Evolutionary conservation across 1,139 yeast species (phyloP).

Genomic region (Hemisphaericaspora xylofermentans): DNA sequence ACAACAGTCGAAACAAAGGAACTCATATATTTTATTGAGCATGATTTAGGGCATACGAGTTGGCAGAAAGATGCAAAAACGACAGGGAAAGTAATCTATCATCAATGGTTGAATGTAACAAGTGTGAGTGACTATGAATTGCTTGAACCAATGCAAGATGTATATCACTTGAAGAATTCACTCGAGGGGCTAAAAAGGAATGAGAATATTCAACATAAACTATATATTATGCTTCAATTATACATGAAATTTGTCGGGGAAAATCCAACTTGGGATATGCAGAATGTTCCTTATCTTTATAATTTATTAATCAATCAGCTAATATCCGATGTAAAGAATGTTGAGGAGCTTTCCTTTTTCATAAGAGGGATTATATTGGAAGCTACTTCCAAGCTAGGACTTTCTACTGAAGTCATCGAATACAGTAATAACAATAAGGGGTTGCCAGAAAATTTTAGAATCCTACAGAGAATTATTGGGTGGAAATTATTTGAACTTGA

Average conservation of each 20-base stretch:
- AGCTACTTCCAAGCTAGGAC: conserved; percentile 20
- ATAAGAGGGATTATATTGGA: conserved; percentile 27
- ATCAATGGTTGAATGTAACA: conserved; percentile 10
- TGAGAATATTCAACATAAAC: conserved; percentile 8
- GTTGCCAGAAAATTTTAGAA: conserved; percentile 29
- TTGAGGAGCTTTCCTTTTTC: conserved; percentile 14
- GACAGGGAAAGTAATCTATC: conserved; percentile 31
- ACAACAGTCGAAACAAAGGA: conserved; percentile 28
- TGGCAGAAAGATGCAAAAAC: conserved; percentile 35
- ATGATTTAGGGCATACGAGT: conserved; percentile 26
- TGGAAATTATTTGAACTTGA: conserved; percentile 19
- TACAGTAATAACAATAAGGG: conserved; percentile 8
- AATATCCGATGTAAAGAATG: conserved; percentile 8
- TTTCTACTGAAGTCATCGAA: conserved; percentile 23
- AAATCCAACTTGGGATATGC: conserved; percentile 1
- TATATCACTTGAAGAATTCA: conserved; percentile 17
- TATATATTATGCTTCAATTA: conserved; percentile 17
- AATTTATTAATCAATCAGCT: conserved; percentile 9
- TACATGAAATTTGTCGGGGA: conserved; percentile 15
- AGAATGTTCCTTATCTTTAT: conserved; percentile 6
- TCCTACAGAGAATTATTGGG: conserved; percentile 25
- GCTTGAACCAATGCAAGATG: conserved; percentile 9
- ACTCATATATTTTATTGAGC: conserved; percentile 33
- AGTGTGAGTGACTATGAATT: neutral
- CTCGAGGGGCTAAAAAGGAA: conserved; percentile 15